phyloP scores from a whole-genome alignment of 1,284 basidiomycete species.

The Sporisorium scitamineum region DNA sequence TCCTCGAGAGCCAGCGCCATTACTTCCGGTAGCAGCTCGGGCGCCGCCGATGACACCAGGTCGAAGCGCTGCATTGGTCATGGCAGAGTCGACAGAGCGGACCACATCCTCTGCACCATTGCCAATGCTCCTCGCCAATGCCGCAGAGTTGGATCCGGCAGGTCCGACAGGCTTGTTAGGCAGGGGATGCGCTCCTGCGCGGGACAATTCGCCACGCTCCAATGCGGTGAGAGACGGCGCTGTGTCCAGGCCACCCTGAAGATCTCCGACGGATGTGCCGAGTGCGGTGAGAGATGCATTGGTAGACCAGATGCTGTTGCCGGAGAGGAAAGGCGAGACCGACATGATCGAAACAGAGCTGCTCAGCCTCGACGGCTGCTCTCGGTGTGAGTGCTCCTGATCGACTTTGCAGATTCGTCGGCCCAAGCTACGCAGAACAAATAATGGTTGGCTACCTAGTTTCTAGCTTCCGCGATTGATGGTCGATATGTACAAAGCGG shows the following conservation, averaged over 20 bases:
- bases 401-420: neutral
- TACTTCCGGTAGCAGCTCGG: neutral
- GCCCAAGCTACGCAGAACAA: neutral
- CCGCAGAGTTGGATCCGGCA: constrained; percentile 32
- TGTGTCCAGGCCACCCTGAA: constrained; percentile 10
- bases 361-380: constrained; percentile 1
- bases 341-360: constrained; percentile 23
- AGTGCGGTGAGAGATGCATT: constrained; percentile 9
- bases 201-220: constrained; percentile 19
- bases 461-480: neutral
- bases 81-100: constrained; percentile 35
- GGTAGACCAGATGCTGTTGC: constrained; percentile 52
- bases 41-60: constrained; percentile 33
- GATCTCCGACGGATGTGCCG: constrained; percentile 7
- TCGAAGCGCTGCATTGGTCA: constrained; percentile 12
- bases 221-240: constrained; percentile 1
- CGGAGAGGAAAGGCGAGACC: constrained; percentile 42
- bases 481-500: neutral
- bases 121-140: constrained; percentile 19
- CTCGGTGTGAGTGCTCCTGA: too few species aligned
- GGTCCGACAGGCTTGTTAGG: constrained; percentile 39
- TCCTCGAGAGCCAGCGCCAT: neutral
- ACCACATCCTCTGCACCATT: constrained; percentile 22
- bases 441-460: neutral
- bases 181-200: constrained; percentile 37